Percentiles rank a stretch among this genome's conserved stretches.
These are phyloP conservation scores for Neurospora sp. DNA, from an alignment of 495 filamentous ascomycete species.

Conservation along the genomic window DNA sequence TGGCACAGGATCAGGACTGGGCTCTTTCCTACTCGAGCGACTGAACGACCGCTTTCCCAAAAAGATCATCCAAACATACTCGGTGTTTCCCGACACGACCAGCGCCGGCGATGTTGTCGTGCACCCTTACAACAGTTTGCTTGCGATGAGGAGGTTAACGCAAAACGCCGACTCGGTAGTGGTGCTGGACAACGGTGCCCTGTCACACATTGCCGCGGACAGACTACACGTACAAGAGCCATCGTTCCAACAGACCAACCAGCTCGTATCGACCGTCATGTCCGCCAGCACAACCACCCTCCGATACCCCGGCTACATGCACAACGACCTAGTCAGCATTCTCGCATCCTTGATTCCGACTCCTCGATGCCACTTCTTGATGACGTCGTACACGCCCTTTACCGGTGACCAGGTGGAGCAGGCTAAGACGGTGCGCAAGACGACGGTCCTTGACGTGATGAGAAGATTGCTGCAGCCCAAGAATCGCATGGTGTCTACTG, in stretches of 20 bases:
- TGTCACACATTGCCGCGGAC: constrained; percentile 90
- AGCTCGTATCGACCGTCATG: constrained; percentile 97
- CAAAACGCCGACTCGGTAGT: constrained; percentile 97
- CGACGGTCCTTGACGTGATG: constrained; percentile 97
- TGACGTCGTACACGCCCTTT: constrained; percentile 97
- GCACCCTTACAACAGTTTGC: constrained; percentile 93
- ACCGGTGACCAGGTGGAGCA: constrained; percentile 91
- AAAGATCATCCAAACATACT: constrained; percentile 98
- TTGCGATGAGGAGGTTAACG: constrained; percentile 81
- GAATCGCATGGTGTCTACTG: constrained; percentile 97
- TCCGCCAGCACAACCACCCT: constrained; percentile 94
- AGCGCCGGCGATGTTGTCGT: constrained; percentile 83
- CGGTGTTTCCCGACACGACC: constrained; percentile 89
- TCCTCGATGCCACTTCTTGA: constrained; percentile 92
- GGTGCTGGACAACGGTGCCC: constrained; percentile 91
- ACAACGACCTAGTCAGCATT: constrained; percentile 96
- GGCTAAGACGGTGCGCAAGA: constrained; percentile 94
- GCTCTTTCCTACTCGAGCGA: constrained; percentile 88
- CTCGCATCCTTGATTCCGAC: constrained; percentile 93
- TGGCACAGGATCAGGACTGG: constrained; percentile 88
- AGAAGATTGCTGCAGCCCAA: constrained; percentile 89
- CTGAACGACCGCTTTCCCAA: constrained; percentile 98
- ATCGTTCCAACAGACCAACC: constrained; percentile 95
- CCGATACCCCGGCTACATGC: constrained; percentile 97
- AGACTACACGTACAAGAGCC: constrained; percentile 87